phyloP scores from a whole-genome alignment of 2,329 filamentous ascomycete species.

The Aureobasidium sp. region DNA sequence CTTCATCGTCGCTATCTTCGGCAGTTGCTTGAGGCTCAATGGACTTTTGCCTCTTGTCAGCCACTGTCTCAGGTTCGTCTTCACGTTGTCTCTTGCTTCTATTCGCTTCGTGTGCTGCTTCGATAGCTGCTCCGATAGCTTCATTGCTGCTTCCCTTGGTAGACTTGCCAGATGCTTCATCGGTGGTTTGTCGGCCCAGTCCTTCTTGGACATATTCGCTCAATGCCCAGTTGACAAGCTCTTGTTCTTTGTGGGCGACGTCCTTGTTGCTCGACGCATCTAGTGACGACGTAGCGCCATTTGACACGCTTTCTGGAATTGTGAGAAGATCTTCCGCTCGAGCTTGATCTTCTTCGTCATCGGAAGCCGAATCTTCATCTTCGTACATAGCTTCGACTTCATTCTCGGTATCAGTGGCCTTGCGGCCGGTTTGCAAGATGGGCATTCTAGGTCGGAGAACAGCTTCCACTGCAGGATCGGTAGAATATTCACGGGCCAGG shows the following conservation, averaged over 20 bases:
- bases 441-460: constrained; percentile 51
- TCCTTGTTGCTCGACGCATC: not conserved
- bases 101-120: not conserved
- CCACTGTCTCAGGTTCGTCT: not conserved
- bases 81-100: not conserved
- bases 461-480: constrained; percentile 62
- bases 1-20: constrained; percentile 27
- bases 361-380: not conserved
- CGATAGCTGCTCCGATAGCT: not conserved
- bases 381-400: constrained; percentile 19
- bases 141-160: not conserved
- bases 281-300: not conserved
- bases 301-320: not conserved
- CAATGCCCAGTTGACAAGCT: constrained; percentile 5
- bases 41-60: constrained; percentile 10
- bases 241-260: not conserved
- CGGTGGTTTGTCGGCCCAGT: not conserved
- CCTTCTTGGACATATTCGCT: not conserved
- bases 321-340: not conserved
- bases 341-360: not conserved
- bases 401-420: constrained; percentile 17
- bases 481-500: constrained; percentile 58
- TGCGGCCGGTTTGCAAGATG: constrained; percentile 27
- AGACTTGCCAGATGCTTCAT: not conserved
- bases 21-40: constrained; percentile 6